Conservation (phyloP, 441 rosid genomes). For the Gossypium gossypioides region DNA sequence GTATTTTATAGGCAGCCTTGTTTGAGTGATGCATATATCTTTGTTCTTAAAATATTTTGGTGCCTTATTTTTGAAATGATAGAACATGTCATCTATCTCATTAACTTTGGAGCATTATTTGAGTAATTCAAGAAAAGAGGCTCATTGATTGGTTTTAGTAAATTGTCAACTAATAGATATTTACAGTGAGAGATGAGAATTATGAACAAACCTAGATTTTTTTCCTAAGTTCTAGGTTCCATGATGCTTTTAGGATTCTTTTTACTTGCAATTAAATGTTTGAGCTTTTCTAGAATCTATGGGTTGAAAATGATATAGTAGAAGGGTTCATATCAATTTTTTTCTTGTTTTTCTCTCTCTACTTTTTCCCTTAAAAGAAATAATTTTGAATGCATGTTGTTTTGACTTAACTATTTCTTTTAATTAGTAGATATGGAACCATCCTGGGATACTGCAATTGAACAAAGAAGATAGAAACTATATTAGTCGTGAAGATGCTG, state of each 20-base stretch:
- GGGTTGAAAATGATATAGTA: background rate
- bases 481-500: conserved; percentile 59
- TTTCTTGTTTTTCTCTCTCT: background rate
- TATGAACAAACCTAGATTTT: background rate
- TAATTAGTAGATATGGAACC: conserved; percentile 83
- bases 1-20: background rate
- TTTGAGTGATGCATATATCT: background rate
- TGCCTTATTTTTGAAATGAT: background rate
- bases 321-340: background rate
- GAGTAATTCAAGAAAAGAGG: background rate
- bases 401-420: conserved; percentile 8
- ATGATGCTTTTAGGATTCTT: background rate
- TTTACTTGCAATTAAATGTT: background rate
- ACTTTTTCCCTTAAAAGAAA: conserved; percentile 2
- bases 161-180: background rate
- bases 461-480: conserved; percentile 75
- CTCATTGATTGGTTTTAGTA: conserved; percentile 3
- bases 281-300: background rate
- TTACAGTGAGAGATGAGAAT: conserved; percentile 5
- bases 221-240: background rate
- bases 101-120: background rate
- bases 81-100: background rate
- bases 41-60: background rate
- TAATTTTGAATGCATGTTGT: background rate
- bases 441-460: conserved; percentile 96